Evolutionary conservation across 306 rosid genomes (phyloP).

Genomic region (Vigna radiata): DNA sequence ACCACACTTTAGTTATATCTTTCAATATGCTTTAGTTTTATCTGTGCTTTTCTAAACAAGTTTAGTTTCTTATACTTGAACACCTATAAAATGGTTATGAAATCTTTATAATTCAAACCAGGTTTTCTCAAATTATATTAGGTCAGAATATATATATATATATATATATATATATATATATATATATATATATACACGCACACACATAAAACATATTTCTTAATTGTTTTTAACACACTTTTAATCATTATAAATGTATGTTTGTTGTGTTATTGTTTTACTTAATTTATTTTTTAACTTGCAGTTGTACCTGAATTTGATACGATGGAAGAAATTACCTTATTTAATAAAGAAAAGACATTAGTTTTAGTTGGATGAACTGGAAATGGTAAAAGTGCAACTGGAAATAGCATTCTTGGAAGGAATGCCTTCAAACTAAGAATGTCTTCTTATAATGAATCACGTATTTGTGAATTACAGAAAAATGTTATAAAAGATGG

Average conservation of each 20-base stretch:
- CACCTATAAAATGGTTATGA: not conserved
- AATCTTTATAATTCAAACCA: not conserved
- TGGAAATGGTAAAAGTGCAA: constrained; percentile 93
- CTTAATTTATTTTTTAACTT: too few relatives aligned
- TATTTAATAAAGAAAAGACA: constrained; percentile 56
- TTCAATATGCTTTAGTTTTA: not conserved
- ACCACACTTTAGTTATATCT: not conserved
- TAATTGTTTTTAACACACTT: too few relatives aligned
- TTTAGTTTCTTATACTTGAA: not conserved
- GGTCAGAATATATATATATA: too few relatives aligned
- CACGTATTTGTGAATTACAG: constrained; percentile 59
- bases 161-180: too few relatives aligned
- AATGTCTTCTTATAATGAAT: constrained; percentile 59
- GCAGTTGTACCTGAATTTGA: not conserved
- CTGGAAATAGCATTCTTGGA: constrained; percentile 81
- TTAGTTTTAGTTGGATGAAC: constrained; percentile 83
- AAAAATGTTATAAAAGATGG: constrained; percentile 56
- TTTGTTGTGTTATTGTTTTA: too few relatives aligned
- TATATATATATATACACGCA: too few relatives aligned
- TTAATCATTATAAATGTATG: too few relatives aligned
- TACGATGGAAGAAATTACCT: constrained; percentile 14
- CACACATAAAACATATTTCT: not conserved
- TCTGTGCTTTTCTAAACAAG: not conserved
- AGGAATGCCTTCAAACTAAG: constrained; percentile 65
- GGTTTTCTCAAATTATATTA: too few relatives aligned